Percentiles rank a stretch among this genome's conserved stretches.
Conservation (phyloP, 257 asterid species). For the Agastache rugosa region DNA sequence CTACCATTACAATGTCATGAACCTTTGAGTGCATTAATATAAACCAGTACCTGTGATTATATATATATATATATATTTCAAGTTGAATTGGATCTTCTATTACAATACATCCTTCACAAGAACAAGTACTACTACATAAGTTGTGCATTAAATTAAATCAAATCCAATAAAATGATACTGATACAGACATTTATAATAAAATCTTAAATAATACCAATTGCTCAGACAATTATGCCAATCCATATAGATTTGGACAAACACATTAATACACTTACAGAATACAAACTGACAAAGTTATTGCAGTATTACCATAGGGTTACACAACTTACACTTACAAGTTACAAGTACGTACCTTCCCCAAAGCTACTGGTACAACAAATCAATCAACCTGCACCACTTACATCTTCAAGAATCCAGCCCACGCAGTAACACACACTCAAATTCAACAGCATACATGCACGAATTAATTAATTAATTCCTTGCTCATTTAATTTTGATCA, state of each 20-base stretch:
- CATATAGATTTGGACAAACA: not conserved
- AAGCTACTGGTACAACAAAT: slow-evolving; percentile 29
- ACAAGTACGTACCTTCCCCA: not conserved
- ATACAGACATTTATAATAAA: not conserved
- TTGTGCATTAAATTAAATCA: not conserved
- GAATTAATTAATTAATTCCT: not conserved
- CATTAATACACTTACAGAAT: not conserved
- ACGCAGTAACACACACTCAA: not conserved
- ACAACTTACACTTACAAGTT: not conserved
- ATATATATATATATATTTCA: no score
- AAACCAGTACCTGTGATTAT: no score
- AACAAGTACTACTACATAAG: not conserved
- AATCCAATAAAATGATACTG: not conserved
- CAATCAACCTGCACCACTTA: slow-evolving; percentile 9
- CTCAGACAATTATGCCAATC: not conserved
- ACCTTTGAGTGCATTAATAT: no score
- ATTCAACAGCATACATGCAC: not conserved
- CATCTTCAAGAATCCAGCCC: not conserved
- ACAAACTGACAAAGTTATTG: slow-evolving; percentile 5
- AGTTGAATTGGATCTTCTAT: not conserved
- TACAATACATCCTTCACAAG: not conserved
- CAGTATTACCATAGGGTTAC: slow-evolving; percentile 29
- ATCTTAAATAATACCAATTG: not conserved
- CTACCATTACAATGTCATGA: no score
- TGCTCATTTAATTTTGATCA: not conserved